A percentile compares a stretch with the other conserved stretches of the same genome.
Evolutionary conservation across 2,329 filamentous ascomycete species (phyloP).

Genomic region (Monosporascus sp.): DNA sequence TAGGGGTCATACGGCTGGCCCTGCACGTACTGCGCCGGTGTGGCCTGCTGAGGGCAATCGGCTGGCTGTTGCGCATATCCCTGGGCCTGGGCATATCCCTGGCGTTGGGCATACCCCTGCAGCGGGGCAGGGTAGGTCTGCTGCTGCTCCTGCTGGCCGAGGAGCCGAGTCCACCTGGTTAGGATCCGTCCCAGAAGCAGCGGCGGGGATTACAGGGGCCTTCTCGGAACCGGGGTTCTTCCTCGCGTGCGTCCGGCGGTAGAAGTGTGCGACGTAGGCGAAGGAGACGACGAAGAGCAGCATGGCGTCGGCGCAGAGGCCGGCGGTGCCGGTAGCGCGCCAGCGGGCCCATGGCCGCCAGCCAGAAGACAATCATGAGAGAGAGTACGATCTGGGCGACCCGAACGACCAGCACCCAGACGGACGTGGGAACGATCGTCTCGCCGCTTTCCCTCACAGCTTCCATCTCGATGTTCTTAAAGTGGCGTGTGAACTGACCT

Average conservation of each 20-base stretch:
- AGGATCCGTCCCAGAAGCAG: not conserved
- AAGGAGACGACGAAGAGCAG: constrained; percentile 26
- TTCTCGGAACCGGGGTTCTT: constrained; percentile 20
- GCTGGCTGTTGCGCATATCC: not conserved
- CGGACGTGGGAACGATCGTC: constrained; percentile 34
- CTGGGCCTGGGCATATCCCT: not conserved
- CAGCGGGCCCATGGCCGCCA: constrained; percentile 35
- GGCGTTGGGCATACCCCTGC: not conserved
- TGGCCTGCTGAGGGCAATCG: not conserved
- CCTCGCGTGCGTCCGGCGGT: constrained; percentile 21
- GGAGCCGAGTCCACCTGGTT: not conserved
- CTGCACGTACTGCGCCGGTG: not conserved
- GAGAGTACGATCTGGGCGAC: constrained; percentile 37
- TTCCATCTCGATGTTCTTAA: constrained; percentile 10
- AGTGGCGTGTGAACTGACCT: no score
- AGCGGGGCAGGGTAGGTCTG: not conserved
- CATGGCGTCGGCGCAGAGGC: constrained; percentile 36
- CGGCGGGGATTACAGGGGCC: constrained; percentile 2
- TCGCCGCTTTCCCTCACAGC: constrained; percentile 17
- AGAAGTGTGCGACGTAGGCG: constrained; percentile 27
- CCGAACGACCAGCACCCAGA: constrained; percentile 38
- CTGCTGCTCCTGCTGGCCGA: not conserved
- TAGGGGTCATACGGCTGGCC: not conserved
- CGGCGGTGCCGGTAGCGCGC: constrained; percentile 37
- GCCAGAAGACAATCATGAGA: constrained; percentile 42